phyloP scores from a whole-genome alignment of 2,329 filamentous ascomycete genomes.

The Aspergillus flavus region DNA sequence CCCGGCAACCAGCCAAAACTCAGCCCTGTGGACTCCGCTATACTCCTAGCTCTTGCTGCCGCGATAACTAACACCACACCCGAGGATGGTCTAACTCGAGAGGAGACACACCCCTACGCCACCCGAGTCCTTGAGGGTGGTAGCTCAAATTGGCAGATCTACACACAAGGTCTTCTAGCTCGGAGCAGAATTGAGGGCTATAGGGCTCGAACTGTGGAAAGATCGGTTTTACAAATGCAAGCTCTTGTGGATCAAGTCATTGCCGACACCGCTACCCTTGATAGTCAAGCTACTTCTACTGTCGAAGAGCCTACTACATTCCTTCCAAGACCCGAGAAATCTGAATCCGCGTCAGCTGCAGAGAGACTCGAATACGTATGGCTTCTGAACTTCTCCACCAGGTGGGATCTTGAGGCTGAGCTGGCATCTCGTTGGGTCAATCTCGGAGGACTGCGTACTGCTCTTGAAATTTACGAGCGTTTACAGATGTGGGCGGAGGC shows the following conservation, averaged over 20 bases:
- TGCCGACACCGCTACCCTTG: constrained; percentile 68
- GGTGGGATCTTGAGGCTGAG: constrained; percentile 94
- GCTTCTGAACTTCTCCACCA: constrained; percentile 76
- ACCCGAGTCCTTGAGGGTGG: constrained; percentile 84
- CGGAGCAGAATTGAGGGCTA: constrained; percentile 89
- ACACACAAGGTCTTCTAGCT: constrained; percentile 89
- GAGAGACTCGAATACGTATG: constrained; percentile 83
- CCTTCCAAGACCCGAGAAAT: constrained; percentile 72
- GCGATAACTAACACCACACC: constrained; percentile 90
- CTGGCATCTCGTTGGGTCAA: constrained; percentile 90
- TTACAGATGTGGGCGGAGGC: constrained; percentile 94
- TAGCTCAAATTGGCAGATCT: constrained; percentile 95
- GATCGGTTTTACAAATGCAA: constrained; percentile 88
- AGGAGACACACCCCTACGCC: constrained; percentile 91
- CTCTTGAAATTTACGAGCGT: constrained; percentile 93
- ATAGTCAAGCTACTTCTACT: constrained; percentile 36
- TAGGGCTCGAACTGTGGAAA: constrained; percentile 81
- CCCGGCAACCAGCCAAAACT: constrained; percentile 82
- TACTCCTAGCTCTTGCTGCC: constrained; percentile 76
- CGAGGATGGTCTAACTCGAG: constrained; percentile 80
- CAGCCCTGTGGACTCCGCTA: constrained; percentile 82
- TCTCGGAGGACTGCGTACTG: constrained; percentile 83
- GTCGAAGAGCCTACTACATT: constrained; percentile 69
- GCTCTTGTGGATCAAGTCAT: constrained; percentile 94
- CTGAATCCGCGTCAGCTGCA: constrained; percentile 72